Evolutionary conservation across 2,329 filamentous ascomycete species (phyloP).

Genomic region (Colletotrichum ledebouriae): DNA sequence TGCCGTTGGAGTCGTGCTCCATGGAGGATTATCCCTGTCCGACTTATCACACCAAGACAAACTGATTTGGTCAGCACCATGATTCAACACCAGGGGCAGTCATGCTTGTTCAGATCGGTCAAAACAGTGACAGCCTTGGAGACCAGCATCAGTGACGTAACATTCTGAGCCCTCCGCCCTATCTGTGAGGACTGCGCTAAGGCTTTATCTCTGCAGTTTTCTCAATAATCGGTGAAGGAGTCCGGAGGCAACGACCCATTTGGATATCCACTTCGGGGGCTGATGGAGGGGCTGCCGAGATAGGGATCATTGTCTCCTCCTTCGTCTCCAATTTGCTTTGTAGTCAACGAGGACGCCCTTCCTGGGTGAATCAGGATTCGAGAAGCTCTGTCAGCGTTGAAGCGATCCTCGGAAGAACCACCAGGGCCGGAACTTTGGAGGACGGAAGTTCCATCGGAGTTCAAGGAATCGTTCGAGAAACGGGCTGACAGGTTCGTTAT

Average conservation of each 20-base stretch:
- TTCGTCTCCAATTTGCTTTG: no score
- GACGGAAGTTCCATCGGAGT: background rate
- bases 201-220: background rate
- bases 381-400: no score
- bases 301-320: background rate
- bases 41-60: constrained; percentile 2
- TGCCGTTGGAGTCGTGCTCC: constrained; percentile 5
- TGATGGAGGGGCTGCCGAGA: background rate
- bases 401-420: no score
- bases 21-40: constrained; percentile 14
- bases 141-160: background rate
- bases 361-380: no score
- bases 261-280: no score
- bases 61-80: background rate
- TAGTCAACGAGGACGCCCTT: no score
- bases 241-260: background rate
- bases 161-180: background rate
- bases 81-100: background rate
- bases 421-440: background rate
- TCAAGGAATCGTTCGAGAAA: constrained; percentile 6
- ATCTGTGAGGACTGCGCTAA: background rate
- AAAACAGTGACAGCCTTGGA: no score
- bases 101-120: constrained; percentile 1
- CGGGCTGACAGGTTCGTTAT: background rate
- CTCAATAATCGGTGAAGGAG: constrained; percentile 7